A percentile compares a stretch with the other conserved stretches of the same genome.
These are phyloP conservation scores for Yamadazyma spencermartinsiae DNA, from an alignment of 1,139 yeast genomes.

Conservation along the genomic window DNA sequence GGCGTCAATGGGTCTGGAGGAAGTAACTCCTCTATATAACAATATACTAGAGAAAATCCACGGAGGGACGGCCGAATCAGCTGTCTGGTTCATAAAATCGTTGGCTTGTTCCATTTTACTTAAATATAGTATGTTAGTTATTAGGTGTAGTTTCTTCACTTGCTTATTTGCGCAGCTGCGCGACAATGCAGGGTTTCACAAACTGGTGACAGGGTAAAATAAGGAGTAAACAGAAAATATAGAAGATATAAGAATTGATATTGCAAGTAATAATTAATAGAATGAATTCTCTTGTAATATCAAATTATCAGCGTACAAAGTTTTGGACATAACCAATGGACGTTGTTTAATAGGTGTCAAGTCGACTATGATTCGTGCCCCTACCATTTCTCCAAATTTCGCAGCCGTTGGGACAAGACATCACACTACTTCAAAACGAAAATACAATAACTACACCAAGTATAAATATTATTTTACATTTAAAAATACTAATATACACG, in stretches of 20 bases:
- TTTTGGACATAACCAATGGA: too few relatives aligned
- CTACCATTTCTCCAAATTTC: too few relatives aligned
- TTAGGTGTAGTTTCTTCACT: background rate
- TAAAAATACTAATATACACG: constrained; percentile 8
- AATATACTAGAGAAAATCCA: constrained; percentile 45
- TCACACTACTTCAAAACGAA: background rate
- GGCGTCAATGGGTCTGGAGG: constrained; percentile 22
- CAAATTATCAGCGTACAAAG: too few relatives aligned
- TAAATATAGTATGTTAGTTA: background rate
- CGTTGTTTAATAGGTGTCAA: too few relatives aligned
- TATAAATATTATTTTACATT: constrained; percentile 3
- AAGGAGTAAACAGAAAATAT: background rate
- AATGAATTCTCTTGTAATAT: too few relatives aligned
- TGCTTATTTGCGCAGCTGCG: background rate
- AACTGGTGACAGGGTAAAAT: background rate
- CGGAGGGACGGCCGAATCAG: constrained; percentile 57
- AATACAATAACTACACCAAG: background rate
- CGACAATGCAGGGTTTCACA: background rate
- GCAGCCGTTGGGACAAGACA: too few relatives aligned
- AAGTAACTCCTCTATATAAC: constrained; percentile 43
- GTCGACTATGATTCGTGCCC: too few relatives aligned
- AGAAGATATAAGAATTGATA: too few relatives aligned
- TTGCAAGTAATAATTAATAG: too few relatives aligned
- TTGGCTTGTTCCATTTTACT: background rate
- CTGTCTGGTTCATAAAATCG: constrained; percentile 23